These are phyloP conservation scores for Mortierella sp. DNA, from an alignment of 371 early-diverging fungal genomes.

Conservation along the genomic window DNA sequence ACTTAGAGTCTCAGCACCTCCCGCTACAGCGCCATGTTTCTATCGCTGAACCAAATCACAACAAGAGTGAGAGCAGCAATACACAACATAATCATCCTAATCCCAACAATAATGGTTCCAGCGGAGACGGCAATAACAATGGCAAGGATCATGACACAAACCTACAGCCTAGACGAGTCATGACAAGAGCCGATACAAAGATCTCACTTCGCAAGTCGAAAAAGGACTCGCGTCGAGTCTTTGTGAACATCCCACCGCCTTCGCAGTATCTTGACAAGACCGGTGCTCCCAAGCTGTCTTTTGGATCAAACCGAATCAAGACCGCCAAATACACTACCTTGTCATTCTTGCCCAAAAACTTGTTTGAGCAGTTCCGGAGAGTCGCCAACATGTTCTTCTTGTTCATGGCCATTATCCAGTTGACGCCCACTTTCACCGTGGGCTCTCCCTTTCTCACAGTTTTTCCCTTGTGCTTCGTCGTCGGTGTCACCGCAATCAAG, in stretches of 20 bases:
- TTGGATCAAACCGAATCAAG: conserved; percentile 74
- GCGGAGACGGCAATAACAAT: conserved; percentile 1
- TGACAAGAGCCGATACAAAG: conserved; percentile 50
- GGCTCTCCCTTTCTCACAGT: conserved; percentile 81
- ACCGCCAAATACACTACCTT: conserved; percentile 94
- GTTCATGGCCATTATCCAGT: conserved; percentile 91
- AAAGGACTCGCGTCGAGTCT: conserved; percentile 66
- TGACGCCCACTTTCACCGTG: conserved; percentile 82
- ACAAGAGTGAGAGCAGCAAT: background rate
- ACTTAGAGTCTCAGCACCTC: background rate
- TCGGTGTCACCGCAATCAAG: conserved; percentile 91
- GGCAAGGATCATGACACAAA: conserved; percentile 3
- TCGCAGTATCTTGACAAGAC: conserved; percentile 60
- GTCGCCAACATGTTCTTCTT: conserved; percentile 98
- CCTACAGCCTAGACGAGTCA: conserved; percentile 22
- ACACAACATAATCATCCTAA: background rate
- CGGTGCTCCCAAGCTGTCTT: conserved; percentile 61
- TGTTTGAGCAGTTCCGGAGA: conserved; percentile 96
- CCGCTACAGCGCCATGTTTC: conserved; percentile 29
- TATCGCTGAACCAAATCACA: conserved; percentile 18
- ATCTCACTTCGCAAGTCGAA: conserved; percentile 51
- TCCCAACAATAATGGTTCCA: background rate
- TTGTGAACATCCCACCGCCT: conserved; percentile 74
- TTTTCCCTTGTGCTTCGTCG: conserved; percentile 89
- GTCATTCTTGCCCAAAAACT: conserved; percentile 95